Base-by-base conservation (phyloP, 176 grass and related monocot genomes). In the Phoenix dactylifera region DNA sequence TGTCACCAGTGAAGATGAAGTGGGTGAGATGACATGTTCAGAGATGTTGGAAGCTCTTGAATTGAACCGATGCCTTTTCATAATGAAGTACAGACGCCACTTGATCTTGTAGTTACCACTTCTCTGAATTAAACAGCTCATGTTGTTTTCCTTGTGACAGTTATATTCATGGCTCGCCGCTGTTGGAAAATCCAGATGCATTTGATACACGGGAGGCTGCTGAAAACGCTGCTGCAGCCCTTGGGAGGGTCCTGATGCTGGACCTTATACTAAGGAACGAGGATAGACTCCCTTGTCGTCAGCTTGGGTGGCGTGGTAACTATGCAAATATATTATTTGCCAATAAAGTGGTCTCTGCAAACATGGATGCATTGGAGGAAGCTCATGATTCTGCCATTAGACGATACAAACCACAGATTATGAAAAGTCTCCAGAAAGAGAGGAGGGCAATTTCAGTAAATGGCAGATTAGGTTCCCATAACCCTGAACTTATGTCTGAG, bases 281-380 rank as follows among this genome's bases (percentile, higher is more conserved):
- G 50, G 92, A 96, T 59, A 89, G 92, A 65, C 75, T 96, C 20
- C 84, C 77, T 55, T 96, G 86, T 66, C 86, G 83, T 26, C 61
- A 74, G 14, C 83, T 96, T 74, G 92, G 92, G 28, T 96, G 92
- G 92, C 92, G 86, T 57, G 92, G 92, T 54, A 96, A 96, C 61
- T 86, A 90, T 66, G 92, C 83, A 65, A 96, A 96, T 57, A 70
- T 96, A 16, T 65, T 96, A 62, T 76, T 95, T 20, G 54, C 86
- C 24, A 28, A 83, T 15, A 83, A 74, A 61, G 69, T 73, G 19
- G 81, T 83, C 25, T 85, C 82, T 74, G 71, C 68, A 72, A 96
- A 88, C 51, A 77, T 87, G 63, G 83, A 96, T 71, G 67, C 76
- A 28, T 44, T 90, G 23, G 72, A 77, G 26, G 72, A 77, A 54